Evolutionary conservation across 352 stramenopile genomes (phyloP).

Genomic region (Phytophthora cactorum): DNA sequence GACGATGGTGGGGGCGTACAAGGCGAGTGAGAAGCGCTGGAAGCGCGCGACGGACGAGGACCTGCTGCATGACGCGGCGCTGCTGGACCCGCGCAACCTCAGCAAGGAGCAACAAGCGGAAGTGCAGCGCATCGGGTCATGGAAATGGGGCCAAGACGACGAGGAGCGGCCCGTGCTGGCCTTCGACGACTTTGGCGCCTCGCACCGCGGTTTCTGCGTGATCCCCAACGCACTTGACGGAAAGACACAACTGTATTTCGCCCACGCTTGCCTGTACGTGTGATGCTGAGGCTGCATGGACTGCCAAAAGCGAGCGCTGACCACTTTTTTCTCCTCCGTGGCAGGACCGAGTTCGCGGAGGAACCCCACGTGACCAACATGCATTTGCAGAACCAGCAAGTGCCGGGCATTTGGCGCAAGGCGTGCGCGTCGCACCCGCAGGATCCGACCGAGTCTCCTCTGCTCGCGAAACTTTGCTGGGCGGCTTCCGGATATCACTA

Average conservation of each 20-base stretch:
- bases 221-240: constrained; percentile 65
- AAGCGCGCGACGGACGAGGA: constrained; percentile 44
- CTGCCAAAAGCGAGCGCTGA: constrained; percentile 12
- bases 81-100: constrained; percentile 55
- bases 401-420: constrained; percentile 58
- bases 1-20: constrained; percentile 53
- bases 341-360: constrained; percentile 73
- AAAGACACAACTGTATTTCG: constrained; percentile 58
- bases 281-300: neutral
- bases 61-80: constrained; percentile 30
- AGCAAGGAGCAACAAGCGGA: constrained; percentile 33
- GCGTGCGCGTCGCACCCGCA: constrained; percentile 41
- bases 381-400: constrained; percentile 65
- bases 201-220: constrained; percentile 70
- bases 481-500: constrained; percentile 79
- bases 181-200: constrained; percentile 51
- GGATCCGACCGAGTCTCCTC: constrained; percentile 45
- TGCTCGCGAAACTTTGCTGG: constrained; percentile 78
- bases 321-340: neutral
- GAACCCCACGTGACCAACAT: constrained; percentile 82
- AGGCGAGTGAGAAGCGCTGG: constrained; percentile 80
- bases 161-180: constrained; percentile 51
- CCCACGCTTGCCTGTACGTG: constrained; percentile 65
- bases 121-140: constrained; percentile 48
- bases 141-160: constrained; percentile 30